A percentile compares a stretch with the other conserved stretches of the same genome.
phyloP scores from a whole-genome alignment of 2,329 filamentous ascomycete genomes.

The Verticillium albo-atrum region DNA sequence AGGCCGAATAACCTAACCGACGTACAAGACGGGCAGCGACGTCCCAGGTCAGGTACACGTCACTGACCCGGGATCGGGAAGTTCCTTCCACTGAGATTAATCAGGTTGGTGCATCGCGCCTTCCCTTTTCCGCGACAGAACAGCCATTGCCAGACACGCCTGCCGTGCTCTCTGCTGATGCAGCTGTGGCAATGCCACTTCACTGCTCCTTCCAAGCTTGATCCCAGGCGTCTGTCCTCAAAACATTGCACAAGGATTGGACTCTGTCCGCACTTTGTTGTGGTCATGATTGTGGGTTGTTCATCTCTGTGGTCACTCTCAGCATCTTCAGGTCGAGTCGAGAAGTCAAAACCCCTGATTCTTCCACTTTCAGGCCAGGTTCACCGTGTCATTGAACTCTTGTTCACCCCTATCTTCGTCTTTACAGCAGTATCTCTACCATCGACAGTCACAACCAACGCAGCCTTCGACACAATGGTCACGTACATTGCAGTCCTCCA shows the following conservation, averaged over 20 bases:
- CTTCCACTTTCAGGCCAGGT: background rate
- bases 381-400: background rate
- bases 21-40: background rate
- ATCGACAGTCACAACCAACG: background rate
- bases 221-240: background rate
- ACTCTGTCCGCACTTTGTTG: background rate
- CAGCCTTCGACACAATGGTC: background rate
- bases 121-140: background rate
- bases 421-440: background rate
- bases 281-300: background rate
- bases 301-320: background rate
- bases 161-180: background rate
- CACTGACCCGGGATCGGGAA: background rate
- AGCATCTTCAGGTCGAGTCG: background rate
- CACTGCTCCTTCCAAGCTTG: background rate
- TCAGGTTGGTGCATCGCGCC: background rate
- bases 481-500: background rate
- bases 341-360: background rate
- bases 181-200: background rate
- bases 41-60: background rate
- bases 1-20: too few relatives aligned
- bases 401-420: background rate
- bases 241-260: background rate
- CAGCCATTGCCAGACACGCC: background rate
- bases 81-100: background rate